These are phyloP conservation scores for Pleurotus ostreatus DNA, from an alignment of 768 basidiomycete genomes.

Conservation along the genomic window DNA sequence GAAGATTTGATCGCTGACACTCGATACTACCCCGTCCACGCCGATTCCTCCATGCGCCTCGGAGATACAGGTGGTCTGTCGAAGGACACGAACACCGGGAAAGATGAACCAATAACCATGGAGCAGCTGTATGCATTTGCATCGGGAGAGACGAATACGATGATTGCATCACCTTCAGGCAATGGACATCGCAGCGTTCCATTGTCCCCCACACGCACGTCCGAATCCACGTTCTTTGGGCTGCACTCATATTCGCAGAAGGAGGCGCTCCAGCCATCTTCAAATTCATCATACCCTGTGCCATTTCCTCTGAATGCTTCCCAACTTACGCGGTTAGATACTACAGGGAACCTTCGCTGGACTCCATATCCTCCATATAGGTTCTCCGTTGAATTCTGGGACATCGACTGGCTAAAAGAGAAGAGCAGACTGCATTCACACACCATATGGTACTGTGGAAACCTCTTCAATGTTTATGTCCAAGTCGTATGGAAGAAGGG, in stretches of 20 bases:
- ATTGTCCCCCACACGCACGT: conserved; percentile 17
- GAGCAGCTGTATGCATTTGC: conserved; percentile 61
- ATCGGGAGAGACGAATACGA: conserved; percentile 2
- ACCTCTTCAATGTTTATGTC: conserved; percentile 84
- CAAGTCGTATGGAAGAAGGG: conserved; percentile 84
- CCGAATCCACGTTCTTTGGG: conserved; percentile 63
- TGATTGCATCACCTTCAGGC: background rate
- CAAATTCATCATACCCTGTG: conserved; percentile 21
- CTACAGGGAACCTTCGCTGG: conserved; percentile 51
- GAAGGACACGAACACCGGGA: conserved; percentile 21
- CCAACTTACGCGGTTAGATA: conserved; percentile 24
- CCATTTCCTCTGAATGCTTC: conserved; percentile 33
- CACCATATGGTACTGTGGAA: conserved; percentile 89
- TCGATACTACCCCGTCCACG: conserved; percentile 59
- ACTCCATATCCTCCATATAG: conserved; percentile 76
- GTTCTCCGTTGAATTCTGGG: conserved; percentile 90
- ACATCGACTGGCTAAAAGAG: conserved; percentile 75
- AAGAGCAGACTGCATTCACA: conserved; percentile 80
- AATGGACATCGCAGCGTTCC: background rate
- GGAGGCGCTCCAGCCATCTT: background rate
- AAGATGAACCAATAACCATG: conserved; percentile 45
- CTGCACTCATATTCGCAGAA: conserved; percentile 34
- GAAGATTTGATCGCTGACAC: conserved; percentile 22
- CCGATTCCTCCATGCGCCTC: conserved; percentile 68
- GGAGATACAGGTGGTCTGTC: conserved; percentile 61